Evolutionary conservation across 2,329 filamentous ascomycete species (phyloP), one percentile per base, ranked within the genome.

Genomic region (Teratosphaeria pseudoeucalypti): DNA sequence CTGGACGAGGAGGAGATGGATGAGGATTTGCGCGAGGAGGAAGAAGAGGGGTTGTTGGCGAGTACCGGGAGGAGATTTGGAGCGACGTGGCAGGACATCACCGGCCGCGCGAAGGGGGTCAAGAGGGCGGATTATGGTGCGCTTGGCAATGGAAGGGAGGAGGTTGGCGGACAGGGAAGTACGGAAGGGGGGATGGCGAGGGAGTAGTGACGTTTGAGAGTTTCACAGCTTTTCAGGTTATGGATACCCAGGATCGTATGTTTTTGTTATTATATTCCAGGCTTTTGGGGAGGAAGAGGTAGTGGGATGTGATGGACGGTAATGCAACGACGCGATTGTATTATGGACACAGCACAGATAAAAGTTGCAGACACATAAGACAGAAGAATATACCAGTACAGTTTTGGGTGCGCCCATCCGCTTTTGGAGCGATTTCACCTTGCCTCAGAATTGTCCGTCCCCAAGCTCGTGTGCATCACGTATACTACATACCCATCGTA

Each of bases 11-110:
- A 83, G 54, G 85, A 92, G 68, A 73, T 95, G 7, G 94, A 97
- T 64, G 89, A 92, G 62, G 92, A 96, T 70, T 86, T 92, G 16
- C 90, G 95, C 73, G 89, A 87, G 34, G 91, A 92, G 19, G 94
- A 97, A 72, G 94, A 99, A 70, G 94, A 99, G 76, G 90, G 92
- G 11, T 78, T 99, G 55, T 77, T 99, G 54, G 90, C 90, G 0
- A 90, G 85, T 67, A 95, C 91, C 0, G 85, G 90, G 6, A 78
- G 90, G 60, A 82, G 90, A 34, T 91, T 95, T 66, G 87, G 88
- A 52, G 90, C 90, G 5, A 91, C 88, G 1, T 96, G 91, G 91
- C 84, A 92, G 72, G 90, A 95, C 71, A 87, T 95, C 56, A 89
- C 87, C 1, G 88, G 87, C 1, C 73, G 81, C 26, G 74, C 76